Conservation (phyloP, 805 yeast genomes). For the Debaryomyces prosopidis region DNA sequence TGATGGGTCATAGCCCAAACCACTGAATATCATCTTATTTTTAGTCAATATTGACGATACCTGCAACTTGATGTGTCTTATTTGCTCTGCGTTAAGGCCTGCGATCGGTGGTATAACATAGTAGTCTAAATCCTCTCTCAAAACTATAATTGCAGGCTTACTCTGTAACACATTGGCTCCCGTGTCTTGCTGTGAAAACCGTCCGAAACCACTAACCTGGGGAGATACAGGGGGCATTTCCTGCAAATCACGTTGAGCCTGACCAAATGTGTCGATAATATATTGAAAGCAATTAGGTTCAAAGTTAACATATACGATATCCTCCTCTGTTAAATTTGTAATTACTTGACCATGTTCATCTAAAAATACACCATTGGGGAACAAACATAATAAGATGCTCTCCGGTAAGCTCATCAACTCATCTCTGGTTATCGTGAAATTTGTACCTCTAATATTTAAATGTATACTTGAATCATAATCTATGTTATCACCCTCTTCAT, state of each 20-base stretch:
- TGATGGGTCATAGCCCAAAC: slow-evolving; percentile 59
- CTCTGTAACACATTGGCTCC: slow-evolving; percentile 62
- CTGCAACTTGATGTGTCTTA: slow-evolving; percentile 66
- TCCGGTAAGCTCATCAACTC: slow-evolving; percentile 93
- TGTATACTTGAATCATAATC: slow-evolving; percentile 69
- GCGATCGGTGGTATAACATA: slow-evolving; percentile 80
- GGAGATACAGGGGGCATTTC: slow-evolving; percentile 35
- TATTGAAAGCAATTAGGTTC: slow-evolving; percentile 86
- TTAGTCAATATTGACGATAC: slow-evolving; percentile 68
- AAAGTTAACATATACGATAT: slow-evolving; percentile 79
- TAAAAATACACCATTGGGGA: slow-evolving; percentile 87
- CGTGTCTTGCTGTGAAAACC: slow-evolving; percentile 15
- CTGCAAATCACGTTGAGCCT: slow-evolving; percentile 61
- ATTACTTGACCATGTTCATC: slow-evolving; percentile 77
- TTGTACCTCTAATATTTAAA: slow-evolving; percentile 72
- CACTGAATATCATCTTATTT: slow-evolving; percentile 69
- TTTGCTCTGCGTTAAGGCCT: slow-evolving; percentile 56
- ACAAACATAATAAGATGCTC: slow-evolving; percentile 77
- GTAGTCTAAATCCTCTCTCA: slow-evolving; percentile 91
- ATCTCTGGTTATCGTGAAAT: slow-evolving; percentile 78
- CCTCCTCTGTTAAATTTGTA: slow-evolving; percentile 75
- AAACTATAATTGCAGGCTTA: slow-evolving; percentile 87
- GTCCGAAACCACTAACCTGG: slow-evolving; percentile 18
- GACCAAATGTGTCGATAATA: slow-evolving; percentile 68
- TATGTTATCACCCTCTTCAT: slow-evolving; percentile 33